Percentiles rank a stretch among this genome's conserved stretches.
Conservation (phyloP, 371 early-diverging fungal species). For the Apophysomyces ossiformis region DNA sequence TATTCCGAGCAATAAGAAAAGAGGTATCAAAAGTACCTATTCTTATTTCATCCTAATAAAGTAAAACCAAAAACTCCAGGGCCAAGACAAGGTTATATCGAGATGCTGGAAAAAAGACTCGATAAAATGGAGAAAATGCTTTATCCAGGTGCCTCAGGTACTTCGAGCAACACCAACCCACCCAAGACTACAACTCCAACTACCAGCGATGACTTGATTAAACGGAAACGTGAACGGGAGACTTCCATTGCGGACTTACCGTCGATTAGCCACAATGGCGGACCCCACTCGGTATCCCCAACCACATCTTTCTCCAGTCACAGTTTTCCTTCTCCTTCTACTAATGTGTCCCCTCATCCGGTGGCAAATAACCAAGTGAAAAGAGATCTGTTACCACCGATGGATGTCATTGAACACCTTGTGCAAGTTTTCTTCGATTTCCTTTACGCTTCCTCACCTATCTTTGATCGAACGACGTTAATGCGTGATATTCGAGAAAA, state of each 20-base stretch:
- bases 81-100: slow-evolving; percentile 82
- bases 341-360: background rate
- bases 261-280: background rate
- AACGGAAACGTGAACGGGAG: background rate
- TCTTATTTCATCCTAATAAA: background rate
- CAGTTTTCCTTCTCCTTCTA: slow-evolving; percentile 5
- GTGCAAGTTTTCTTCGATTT: slow-evolving; percentile 58
- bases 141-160: slow-evolving; percentile 21
- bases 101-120: slow-evolving; percentile 72
- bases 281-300: slow-evolving; percentile 2
- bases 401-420: slow-evolving; percentile 56
- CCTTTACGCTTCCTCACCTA: slow-evolving; percentile 49
- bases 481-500: slow-evolving; percentile 33
- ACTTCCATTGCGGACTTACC: slow-evolving; percentile 8
- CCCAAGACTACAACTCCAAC: slow-evolving; percentile 12
- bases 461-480: slow-evolving; percentile 48
- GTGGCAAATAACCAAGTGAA: background rate
- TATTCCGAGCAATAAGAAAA: slow-evolving; percentile 72
- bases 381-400: slow-evolving; percentile 27
- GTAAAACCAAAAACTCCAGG: slow-evolving; percentile 9
- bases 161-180: slow-evolving; percentile 8
- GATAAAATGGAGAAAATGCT: slow-evolving; percentile 74
- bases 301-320: background rate
- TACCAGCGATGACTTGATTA: slow-evolving; percentile 16
- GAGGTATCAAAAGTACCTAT: slow-evolving; percentile 38